These are phyloP conservation scores for Ceratonia siliqua DNA, from an alignment of 306 rosid genomes.

Conservation along the genomic window DNA sequence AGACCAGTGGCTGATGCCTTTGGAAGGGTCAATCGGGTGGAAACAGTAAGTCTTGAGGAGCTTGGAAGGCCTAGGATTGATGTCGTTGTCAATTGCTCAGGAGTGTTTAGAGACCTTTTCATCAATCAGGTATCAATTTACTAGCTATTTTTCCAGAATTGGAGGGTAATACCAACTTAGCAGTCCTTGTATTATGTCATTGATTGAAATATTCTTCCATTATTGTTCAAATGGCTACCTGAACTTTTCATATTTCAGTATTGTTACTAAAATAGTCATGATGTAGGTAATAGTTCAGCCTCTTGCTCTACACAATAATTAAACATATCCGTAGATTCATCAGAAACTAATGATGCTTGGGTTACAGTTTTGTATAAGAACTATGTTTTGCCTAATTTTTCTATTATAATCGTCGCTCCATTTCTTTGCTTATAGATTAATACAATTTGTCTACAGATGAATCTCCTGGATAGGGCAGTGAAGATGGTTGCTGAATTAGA, in stretches of 20 bases:
- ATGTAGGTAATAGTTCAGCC: background rate
- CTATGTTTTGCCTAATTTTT: background rate
- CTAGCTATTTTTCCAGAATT: background rate
- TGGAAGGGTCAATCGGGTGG: constrained; percentile 89
- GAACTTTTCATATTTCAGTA: background rate
- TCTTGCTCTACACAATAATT: background rate
- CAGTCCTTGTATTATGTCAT: background rate
- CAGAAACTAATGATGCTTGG: constrained; percentile 2
- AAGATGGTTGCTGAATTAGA: constrained; percentile 98
- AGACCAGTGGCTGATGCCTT: constrained; percentile 77
- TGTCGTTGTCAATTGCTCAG: constrained; percentile 96
- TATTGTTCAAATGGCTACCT: background rate
- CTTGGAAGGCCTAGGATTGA: constrained; percentile 99
- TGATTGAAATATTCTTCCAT: background rate
- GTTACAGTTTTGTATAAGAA: background rate
- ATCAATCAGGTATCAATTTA: constrained; percentile 81
- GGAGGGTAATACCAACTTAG: constrained; percentile 3
- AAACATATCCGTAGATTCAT: background rate
- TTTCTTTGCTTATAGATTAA: constrained; percentile 31
- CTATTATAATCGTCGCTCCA: background rate
- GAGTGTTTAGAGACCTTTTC: constrained; percentile 97
- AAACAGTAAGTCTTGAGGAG: constrained; percentile 84
- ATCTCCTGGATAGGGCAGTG: constrained; percentile 92
- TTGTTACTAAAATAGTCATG: background rate
- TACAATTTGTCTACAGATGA: constrained; percentile 65